Percentiles rank a stretch among this genome's conserved stretches.
These are phyloP conservation scores for Triticum monococcum DNA, from an alignment of 176 grass and related monocot genomes.

Conservation along the genomic window DNA sequence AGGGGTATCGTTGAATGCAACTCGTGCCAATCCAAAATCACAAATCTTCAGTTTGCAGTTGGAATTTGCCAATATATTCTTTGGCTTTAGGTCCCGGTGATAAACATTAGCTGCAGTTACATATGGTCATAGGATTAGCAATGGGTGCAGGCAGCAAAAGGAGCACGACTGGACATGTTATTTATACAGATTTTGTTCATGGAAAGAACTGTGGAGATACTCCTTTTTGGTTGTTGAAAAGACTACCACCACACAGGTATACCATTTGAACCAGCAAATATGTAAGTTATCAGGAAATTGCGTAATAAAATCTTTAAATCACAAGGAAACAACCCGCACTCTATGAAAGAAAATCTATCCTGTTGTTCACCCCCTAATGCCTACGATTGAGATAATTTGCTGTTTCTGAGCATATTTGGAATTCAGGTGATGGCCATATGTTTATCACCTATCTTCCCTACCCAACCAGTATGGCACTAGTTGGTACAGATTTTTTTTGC, in stretches of 20 bases:
- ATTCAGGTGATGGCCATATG: not conserved
- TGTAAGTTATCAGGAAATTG: not conserved
- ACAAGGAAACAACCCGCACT: not conserved
- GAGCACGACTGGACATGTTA: not conserved
- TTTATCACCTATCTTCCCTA: not conserved
- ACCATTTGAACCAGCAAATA: slow-evolving; percentile 12
- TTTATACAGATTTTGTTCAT: not conserved
- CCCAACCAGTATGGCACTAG: not conserved
- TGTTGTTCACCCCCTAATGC: not conserved
- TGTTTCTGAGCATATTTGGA: not conserved
- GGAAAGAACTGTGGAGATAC: not conserved
- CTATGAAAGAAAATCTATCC: not conserved
- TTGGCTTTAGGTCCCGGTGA: slow-evolving; percentile 96
- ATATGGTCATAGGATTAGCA: slow-evolving; percentile 37
- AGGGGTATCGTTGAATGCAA: slow-evolving; percentile 92
- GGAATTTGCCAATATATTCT: slow-evolving; percentile 98
- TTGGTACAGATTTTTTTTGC: not conserved
- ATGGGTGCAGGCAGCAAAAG: not conserved
- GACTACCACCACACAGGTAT: not conserved
- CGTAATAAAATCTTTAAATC: not conserved
- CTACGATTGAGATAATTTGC: not conserved
- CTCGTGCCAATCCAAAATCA: slow-evolving; percentile 97
- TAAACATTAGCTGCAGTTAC: slow-evolving; percentile 87
- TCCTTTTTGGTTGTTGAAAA: not conserved
- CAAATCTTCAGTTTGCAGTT: slow-evolving; percentile 99